Base-by-base conservation (phyloP, 2,329 filamentous ascomycete genomes). In the Paraphaeosphaeria sporulosa region DNA sequence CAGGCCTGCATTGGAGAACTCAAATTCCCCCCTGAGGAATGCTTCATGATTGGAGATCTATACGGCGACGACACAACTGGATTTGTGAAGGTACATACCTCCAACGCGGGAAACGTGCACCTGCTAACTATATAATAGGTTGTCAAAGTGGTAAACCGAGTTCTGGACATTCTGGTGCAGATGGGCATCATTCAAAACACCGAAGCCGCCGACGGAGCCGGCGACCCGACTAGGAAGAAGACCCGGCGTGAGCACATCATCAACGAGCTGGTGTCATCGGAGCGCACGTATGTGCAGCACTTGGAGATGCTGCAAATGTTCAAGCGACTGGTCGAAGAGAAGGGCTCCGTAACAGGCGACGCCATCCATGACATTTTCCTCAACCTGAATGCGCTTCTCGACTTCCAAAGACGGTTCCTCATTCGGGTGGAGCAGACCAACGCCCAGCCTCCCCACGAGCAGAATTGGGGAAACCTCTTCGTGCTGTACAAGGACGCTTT, bases 251-350 rank as follows among this genome's bases (percentile, higher is more conserved):
- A 97, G 71, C 91, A 97, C 76, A 93, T 98, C 62, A 87, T 99
- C 46, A 89, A 91, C 72, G 95, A 99, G 79, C 82, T 99, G 49
- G 90, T 99, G 58, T 92, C 94, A 70, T 98, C 94, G 1, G 95
- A 99, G 79, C 89, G 95, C 64, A 97, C 97, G 79, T 99, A 99
- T 70, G 95, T 98, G 4, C 94, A 98, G 76, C 95, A 99, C 81
- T 81, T 99, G 55, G 94, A 98, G 76, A 94, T 97, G 68, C 79
- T 99, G 38, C 93, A 98, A 76, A 90, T 94, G 52, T 86, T 98
- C 73, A 98, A 97, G 81, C 94, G 92, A 79, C 87, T 90, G 25
- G 84, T 98, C 57, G 93, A 97, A 70, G 91, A 96, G 74, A 93
- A 90, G 66, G 93, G 93, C 40, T 88, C 93, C 40, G 88, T 98